These are phyloP conservation scores for Thalassiosira oceanica DNA, from an alignment of 352 stramenopile species.

Conservation along the genomic window DNA sequence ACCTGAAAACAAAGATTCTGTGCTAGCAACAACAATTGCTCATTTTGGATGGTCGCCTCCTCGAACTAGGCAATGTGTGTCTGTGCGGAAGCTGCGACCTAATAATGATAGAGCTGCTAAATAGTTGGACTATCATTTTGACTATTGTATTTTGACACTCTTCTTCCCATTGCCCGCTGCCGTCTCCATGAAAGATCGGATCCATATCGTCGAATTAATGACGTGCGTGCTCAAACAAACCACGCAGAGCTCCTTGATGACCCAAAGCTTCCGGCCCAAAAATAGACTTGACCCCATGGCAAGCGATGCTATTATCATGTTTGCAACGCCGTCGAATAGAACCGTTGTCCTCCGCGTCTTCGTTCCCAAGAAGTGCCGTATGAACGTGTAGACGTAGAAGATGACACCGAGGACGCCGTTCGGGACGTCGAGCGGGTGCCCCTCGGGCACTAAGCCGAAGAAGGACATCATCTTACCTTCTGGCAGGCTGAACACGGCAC, in stretches of 20 bases:
- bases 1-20: no score
- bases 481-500: slow-evolving; percentile 67
- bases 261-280: slow-evolving; percentile 61
- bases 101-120: no score
- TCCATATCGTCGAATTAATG: slow-evolving; percentile 62
- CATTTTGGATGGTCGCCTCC: no score
- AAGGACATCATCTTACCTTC: slow-evolving; percentile 73
- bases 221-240: slow-evolving; percentile 72
- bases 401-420: slow-evolving; percentile 67
- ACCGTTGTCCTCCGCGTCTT: neutral
- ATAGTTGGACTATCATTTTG: no score
- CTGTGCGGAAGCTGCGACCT: no score
- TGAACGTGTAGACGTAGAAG: slow-evolving; percentile 58
- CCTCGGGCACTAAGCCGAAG: slow-evolving; percentile 67
- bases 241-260: slow-evolving; percentile 70
- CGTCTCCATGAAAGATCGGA: slow-evolving; percentile 19
- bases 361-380: slow-evolving; percentile 26
- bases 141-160: slow-evolving; percentile 10
- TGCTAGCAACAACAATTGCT: no score
- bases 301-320: slow-evolving; percentile 35
- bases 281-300: slow-evolving; percentile 66
- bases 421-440: slow-evolving; percentile 61
- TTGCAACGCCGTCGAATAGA: slow-evolving; percentile 9
- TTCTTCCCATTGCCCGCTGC: neutral
- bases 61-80: no score